Conservation (phyloP, 1,139 yeast genomes). For the Lodderomyces pseudojiufengensis region DNA sequence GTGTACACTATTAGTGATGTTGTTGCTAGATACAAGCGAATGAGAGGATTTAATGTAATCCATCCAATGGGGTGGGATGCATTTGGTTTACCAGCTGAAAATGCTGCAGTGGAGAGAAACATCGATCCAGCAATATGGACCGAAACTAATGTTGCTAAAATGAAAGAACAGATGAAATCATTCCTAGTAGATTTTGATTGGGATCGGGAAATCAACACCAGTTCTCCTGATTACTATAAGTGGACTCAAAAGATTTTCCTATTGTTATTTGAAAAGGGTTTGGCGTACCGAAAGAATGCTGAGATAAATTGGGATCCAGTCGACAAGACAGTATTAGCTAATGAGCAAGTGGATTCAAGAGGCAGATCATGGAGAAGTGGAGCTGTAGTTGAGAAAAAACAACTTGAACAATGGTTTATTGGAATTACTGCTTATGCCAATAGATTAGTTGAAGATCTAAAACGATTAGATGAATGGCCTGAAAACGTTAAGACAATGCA, state of each 20-base stretch:
- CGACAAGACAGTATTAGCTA: conserved; percentile 89
- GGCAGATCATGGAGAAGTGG: conserved; percentile 98
- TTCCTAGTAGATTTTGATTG: conserved; percentile 92
- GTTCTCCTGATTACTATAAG: conserved; percentile 81
- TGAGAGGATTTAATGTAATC: conserved; percentile 72
- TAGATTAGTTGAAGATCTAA: conserved; percentile 60
- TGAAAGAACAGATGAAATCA: conserved; percentile 75
- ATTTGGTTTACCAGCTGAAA: conserved; percentile 96
- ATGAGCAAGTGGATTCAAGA: conserved; percentile 89
- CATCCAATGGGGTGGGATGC: conserved; percentile 99
- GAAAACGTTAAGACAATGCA: conserved; percentile 87
- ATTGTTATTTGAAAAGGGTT: conserved; percentile 64
- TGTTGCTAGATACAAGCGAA: conserved; percentile 70
- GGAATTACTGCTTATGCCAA: conserved; percentile 81
- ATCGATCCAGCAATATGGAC: conserved; percentile 86
- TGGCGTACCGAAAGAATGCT: conserved; percentile 82
- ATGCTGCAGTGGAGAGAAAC: conserved; percentile 88
- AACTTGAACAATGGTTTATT: conserved; percentile 88
- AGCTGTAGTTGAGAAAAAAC: conserved; percentile 79
- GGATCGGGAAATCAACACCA: conserved; percentile 88
- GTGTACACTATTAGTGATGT: conserved; percentile 91
- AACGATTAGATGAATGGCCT: conserved; percentile 72
- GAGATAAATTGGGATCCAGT: conserved; percentile 98
- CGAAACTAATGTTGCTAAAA: conserved; percentile 62
- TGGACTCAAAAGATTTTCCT: conserved; percentile 89